Percentiles rank a stretch among this genome's conserved stretches.
Evolutionary conservation across 2,329 filamentous ascomycete species (phyloP).

Genomic region (Lasiodiplodia gonubiensis): DNA sequence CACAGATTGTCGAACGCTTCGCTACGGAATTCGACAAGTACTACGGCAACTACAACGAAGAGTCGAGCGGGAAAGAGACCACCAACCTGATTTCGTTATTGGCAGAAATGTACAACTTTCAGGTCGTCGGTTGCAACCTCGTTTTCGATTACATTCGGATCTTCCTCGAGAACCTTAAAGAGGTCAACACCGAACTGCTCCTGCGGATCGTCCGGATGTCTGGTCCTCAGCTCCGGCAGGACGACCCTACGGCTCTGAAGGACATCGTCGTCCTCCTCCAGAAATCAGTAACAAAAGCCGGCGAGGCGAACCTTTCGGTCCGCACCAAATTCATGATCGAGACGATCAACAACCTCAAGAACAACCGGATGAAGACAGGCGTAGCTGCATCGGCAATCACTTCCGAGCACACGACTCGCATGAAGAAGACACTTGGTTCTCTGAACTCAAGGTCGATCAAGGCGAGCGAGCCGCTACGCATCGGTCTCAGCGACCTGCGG

Average conservation of each 20-base stretch:
- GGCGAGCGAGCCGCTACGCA: conserved; percentile 78
- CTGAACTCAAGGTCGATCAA: conserved; percentile 73
- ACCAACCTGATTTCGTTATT: conserved; percentile 83
- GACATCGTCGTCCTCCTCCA: conserved; percentile 84
- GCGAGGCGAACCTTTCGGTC: conserved; percentile 75
- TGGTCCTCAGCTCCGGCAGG: conserved; percentile 81
- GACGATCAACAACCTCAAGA: conserved; percentile 91
- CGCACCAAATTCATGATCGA: conserved; percentile 98
- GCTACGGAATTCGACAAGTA: conserved; percentile 75
- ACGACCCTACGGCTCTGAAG: conserved; percentile 86
- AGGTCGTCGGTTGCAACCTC: conserved; percentile 80
- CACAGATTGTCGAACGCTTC: conserved; percentile 79
- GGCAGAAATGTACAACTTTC: conserved; percentile 89
- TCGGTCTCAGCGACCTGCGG: conserved; percentile 81
- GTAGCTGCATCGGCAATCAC: conserved; percentile 72
- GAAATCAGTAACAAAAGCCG: conserved; percentile 69
- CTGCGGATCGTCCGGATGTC: conserved; percentile 80
- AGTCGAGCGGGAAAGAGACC: conserved; percentile 62
- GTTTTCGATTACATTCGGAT: conserved; percentile 90
- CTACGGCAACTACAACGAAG: conserved; percentile 55
- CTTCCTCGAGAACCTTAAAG: conserved; percentile 75
- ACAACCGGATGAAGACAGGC: conserved; percentile 84
- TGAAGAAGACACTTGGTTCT: conserved; percentile 85
- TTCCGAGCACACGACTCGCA: conserved; percentile 81
- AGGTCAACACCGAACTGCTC: conserved; percentile 86